These are phyloP conservation scores for Hymenoscyphus occultus DNA, from an alignment of 2,329 filamentous ascomycete genomes.

Conservation along the genomic window DNA sequence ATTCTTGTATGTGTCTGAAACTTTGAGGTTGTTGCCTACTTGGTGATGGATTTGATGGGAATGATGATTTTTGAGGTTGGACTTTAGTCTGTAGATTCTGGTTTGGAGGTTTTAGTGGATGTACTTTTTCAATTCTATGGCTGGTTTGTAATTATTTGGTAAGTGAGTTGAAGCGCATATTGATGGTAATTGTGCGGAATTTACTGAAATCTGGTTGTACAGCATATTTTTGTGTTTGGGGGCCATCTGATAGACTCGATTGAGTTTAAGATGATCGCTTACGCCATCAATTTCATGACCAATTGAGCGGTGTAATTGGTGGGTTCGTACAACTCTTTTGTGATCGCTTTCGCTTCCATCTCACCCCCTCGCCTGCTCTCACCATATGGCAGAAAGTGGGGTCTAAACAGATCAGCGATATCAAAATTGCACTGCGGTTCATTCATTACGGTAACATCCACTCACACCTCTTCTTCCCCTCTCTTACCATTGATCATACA, in stretches of 20 bases:
- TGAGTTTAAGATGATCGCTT: background rate
- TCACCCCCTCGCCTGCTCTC: background rate
- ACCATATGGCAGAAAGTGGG: background rate
- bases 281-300: background rate
- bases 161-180: background rate
- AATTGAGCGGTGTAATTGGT: conserved; percentile 9
- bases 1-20: background rate
- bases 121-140: background rate
- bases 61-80: too few relatives aligned
- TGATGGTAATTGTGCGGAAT: background rate
- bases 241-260: background rate
- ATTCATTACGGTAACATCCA: background rate
- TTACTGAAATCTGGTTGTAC: background rate
- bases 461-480: background rate
- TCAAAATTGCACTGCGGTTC: background rate
- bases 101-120: too few relatives aligned
- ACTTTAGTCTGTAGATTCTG: too few relatives aligned
- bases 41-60: background rate
- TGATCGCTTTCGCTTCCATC: background rate
- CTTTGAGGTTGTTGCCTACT: background rate
- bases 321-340: conserved; percentile 1
- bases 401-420: background rate
- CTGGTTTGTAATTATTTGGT: background rate
- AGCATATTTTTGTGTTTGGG: background rate
- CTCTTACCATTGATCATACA: background rate